Percentiles rank a stretch among this genome's conserved stretches.
These are phyloP conservation scores for Phycomyces blakesleeanus DNA, from an alignment of 192 early-diverging fungal species.

Conservation along the genomic window DNA sequence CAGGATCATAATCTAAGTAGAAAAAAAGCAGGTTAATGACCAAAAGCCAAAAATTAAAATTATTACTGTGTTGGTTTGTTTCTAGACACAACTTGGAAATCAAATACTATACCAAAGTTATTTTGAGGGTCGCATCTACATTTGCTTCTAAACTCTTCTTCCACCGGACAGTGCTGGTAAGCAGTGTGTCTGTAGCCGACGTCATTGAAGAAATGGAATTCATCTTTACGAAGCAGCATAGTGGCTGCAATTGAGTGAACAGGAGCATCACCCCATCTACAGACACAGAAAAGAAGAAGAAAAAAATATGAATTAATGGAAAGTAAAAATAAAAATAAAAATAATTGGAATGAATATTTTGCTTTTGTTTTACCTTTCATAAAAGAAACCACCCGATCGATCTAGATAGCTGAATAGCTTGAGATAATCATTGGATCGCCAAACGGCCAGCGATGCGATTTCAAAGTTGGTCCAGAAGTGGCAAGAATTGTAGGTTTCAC, in stretches of 20 bases:
- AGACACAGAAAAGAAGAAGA: too few relatives aligned
- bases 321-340: too few relatives aligned
- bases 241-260: slow-evolving; percentile 67
- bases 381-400: slow-evolving; percentile 77
- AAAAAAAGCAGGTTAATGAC: neutral
- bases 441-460: slow-evolving; percentile 50
- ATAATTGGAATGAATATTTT: too few relatives aligned
- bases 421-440: slow-evolving; percentile 63
- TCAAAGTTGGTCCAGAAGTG: slow-evolving; percentile 94
- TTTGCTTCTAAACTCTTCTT: slow-evolving; percentile 39
- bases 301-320: too few relatives aligned
- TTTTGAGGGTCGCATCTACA: slow-evolving; percentile 48
- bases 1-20: neutral
- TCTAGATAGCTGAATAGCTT: slow-evolving; percentile 73
- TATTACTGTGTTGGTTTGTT: too few relatives aligned
- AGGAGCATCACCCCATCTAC: slow-evolving; percentile 70
- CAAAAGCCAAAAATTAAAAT: neutral
- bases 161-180: slow-evolving; percentile 55
- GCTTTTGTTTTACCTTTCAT: slow-evolving; percentile 62
- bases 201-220: slow-evolving; percentile 74
- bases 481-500: slow-evolving; percentile 66
- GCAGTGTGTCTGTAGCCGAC: slow-evolving; percentile 69
- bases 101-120: slow-evolving; percentile 41
- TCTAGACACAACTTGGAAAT: too few relatives aligned
- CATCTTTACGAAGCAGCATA: slow-evolving; percentile 50